A percentile compares a stretch with the other conserved stretches of the same genome.
These are phyloP conservation scores for Starmerella bacillaris DNA, from an alignment of 805 yeast species.

Conservation along the genomic window DNA sequence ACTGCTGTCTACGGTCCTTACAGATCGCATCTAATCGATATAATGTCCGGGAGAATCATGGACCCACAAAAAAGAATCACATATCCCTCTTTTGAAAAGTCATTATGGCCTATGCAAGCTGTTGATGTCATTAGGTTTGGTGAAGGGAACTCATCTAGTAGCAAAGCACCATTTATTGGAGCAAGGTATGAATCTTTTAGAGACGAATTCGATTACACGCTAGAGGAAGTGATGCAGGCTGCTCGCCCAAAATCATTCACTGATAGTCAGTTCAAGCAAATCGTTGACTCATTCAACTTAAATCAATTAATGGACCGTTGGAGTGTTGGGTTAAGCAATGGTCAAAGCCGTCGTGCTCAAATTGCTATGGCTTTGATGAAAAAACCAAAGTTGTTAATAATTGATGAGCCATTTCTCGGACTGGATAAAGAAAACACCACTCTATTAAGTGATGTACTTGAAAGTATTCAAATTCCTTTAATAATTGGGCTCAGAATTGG, in stretches of 20 bases:
- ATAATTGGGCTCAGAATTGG: conserved; percentile 62
- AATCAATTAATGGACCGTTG: conserved; percentile 46
- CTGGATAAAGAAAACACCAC: conserved; percentile 58
- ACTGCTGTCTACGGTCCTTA: conserved; percentile 42
- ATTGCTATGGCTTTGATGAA: conserved; percentile 55
- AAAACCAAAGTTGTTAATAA: conserved; percentile 45
- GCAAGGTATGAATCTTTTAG: conserved; percentile 80
- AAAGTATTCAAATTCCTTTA: conserved; percentile 29
- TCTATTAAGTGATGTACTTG: conserved; percentile 39
- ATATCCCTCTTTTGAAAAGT: conserved; percentile 35
- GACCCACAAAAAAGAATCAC: conserved; percentile 36
- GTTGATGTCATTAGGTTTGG: conserved; percentile 30
- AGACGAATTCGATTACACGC: conserved; percentile 64
- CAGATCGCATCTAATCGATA: conserved; percentile 37
- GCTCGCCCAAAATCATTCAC: conserved; percentile 16
- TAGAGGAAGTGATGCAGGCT: conserved; percentile 37
- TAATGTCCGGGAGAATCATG: conserved; percentile 38
- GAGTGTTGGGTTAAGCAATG: conserved; percentile 79
- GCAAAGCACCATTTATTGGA: conserved; percentile 48
- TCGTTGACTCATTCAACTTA: conserved; percentile 34
- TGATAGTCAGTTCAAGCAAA: conserved; percentile 22
- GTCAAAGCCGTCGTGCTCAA: conserved; percentile 82
- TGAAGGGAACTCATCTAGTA: conserved; percentile 25
- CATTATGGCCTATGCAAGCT: conserved; percentile 31
- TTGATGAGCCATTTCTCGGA: conserved; percentile 89